Base-by-base conservation (phyloP, 2,329 filamentous ascomycete species). In the Penicillium vulpinum region DNA sequence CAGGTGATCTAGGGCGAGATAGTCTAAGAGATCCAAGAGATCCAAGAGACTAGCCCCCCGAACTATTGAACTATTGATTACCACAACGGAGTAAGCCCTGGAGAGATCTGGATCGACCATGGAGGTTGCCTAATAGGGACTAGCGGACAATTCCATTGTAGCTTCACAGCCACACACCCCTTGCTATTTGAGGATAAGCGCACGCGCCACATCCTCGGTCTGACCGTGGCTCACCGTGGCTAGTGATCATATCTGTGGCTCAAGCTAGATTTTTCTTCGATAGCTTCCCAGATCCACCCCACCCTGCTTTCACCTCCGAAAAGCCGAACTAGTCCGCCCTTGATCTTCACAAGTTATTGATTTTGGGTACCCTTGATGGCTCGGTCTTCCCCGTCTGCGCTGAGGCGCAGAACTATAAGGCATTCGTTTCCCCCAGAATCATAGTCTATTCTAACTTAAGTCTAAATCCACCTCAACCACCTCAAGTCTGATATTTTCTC, bases 281-380 rank as follows among this genome's bases (percentile, higher is more conserved):
- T 61, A 63, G 62, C 57, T 59, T 60, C 50, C 52, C 49, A 43
- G 53, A 58, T 65, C 63, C 60, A 64, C 60, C 26, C 43, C 59
- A 64, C 59, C 31, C 40, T 59, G 36, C 29, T 50, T 44, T 43
- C 28, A 4, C 45, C 35, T 39, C 56, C 53, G 53, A 63, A n/a
- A 58, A 24, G 21, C 63, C 63, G 62, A 63, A 62, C 62, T 64
- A 63, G 62, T 63, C 63, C 63, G 62, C 60, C 64, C 61, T 64
- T 65, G 64, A 67, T 67, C 63, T 65, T 66, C 64, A 62, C 39
- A 62, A 59, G 56, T 64, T 59, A 62, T 63, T 52, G 41, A 54
- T 59, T 64, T 56, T 55, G 7, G 51, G 51, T 53, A 63, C 60
- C 60, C 53, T 54, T 52, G 54, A 54, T 57, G 57, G 51, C 36